A percentile compares a stretch with the other conserved stretches of the same genome.
Evolutionary conservation across 1,284 basidiomycete genomes (phyloP).

Genomic region (Mycena citricolor): DNA sequence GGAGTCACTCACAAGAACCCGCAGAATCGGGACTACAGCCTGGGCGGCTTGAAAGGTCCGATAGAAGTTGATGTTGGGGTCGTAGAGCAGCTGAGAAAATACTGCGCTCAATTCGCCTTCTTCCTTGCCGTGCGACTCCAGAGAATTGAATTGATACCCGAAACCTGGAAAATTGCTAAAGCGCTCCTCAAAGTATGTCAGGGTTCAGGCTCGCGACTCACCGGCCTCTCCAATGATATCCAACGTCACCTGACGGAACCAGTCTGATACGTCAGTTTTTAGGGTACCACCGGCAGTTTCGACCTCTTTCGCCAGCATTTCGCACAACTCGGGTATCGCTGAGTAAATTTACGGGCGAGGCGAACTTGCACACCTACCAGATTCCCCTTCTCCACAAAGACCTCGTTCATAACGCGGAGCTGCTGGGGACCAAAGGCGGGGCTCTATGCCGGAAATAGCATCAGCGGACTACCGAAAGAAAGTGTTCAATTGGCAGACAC

Average conservation of each 20-base stretch:
- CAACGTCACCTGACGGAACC: conserved; percentile 58
- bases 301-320: conserved; percentile 39
- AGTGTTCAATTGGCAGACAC: conserved; percentile 53
- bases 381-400: conserved; percentile 53
- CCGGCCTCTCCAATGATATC: conserved; percentile 73
- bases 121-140: conserved; percentile 35
- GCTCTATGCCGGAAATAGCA: conserved; percentile 8
- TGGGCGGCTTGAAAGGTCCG: conserved; percentile 51
- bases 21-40: conserved; percentile 40
- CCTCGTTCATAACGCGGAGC: conserved; percentile 33
- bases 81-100: conserved; percentile 58
- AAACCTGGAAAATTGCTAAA: conserved; percentile 45
- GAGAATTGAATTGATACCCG: conserved; percentile 62
- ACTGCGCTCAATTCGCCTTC: conserved; percentile 51
- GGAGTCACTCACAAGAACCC: conserved; percentile 38
- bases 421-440: conserved; percentile 11
- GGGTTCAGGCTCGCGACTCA: too few species aligned
- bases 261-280: conserved; percentile 56
- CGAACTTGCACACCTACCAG: too few species aligned
- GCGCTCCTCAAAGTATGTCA: too few species aligned
- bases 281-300: conserved; percentile 27
- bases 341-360: conserved; percentile 6
- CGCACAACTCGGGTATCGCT: conserved; percentile 39
- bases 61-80: conserved; percentile 62
- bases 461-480: too few species aligned